phyloP scores from a whole-genome alignment of 2,329 filamentous ascomycete species.

The Pseudocercospora fijiensis region DNA sequence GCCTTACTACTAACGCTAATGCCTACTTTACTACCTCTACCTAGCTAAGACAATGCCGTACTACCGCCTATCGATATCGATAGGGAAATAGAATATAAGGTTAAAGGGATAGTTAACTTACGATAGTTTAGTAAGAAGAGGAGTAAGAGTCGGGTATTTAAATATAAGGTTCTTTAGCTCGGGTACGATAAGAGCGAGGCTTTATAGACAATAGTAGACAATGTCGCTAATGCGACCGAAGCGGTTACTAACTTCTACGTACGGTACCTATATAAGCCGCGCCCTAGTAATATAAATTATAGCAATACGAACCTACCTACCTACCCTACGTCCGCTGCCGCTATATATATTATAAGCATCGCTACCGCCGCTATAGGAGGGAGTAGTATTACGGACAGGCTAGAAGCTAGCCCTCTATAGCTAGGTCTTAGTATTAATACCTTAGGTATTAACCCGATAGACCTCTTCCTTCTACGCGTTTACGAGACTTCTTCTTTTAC shows the following conservation, averaged over 20 bases:
- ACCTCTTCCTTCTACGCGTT: too few species aligned
- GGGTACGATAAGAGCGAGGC: background rate
- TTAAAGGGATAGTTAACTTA: background rate
- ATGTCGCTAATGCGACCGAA: background rate
- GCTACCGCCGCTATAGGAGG: too few species aligned
- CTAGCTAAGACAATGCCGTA: background rate
- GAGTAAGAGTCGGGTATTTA: background rate
- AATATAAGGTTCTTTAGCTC: background rate
- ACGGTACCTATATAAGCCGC: background rate
- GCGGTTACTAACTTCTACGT: background rate
- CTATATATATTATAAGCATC: too few species aligned
- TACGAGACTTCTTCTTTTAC: too few species aligned
- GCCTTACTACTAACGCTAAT: background rate
- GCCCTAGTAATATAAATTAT: too few species aligned
- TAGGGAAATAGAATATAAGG: background rate
- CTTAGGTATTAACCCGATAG: too few species aligned
- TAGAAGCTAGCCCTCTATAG: too few species aligned
- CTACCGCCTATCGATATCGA: background rate
- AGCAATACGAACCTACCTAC: too few species aligned
- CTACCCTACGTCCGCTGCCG: too few species aligned
- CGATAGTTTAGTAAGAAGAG: background rate
- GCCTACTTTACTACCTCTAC: background rate
- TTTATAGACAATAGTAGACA: background rate
- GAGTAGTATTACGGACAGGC: too few species aligned
- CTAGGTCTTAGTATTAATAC: too few species aligned